Evolutionary conservation across 1,284 basidiomycete genomes (phyloP).

Genomic region (Mrakiaceae sp.): DNA sequence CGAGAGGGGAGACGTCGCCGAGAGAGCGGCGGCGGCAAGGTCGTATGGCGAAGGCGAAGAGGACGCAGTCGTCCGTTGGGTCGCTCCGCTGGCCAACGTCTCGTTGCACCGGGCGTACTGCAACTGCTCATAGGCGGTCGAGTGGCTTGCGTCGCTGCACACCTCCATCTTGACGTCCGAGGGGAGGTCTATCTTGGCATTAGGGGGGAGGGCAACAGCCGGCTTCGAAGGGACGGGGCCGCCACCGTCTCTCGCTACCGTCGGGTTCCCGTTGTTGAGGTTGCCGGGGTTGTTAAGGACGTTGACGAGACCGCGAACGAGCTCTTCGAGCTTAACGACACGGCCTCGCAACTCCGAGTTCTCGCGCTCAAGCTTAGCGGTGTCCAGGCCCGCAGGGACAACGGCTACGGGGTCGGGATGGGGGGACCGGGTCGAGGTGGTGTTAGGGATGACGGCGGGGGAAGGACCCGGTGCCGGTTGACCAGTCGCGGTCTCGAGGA

Average conservation of each 20-base stretch:
- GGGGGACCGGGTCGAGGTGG: neutral
- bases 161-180: neutral
- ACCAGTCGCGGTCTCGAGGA: neutral
- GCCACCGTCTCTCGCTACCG: neutral
- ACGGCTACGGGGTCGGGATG: neutral
- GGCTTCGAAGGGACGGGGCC: neutral
- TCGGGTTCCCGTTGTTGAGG: neutral
- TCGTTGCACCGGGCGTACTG: neutral
- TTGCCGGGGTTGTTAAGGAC: slow-evolving; percentile 1
- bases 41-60: too few species aligned
- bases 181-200: neutral
- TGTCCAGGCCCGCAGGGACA: neutral
- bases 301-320: slow-evolving; percentile 15
- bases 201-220: neutral
- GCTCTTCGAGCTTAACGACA: slow-evolving; percentile 16
- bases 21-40: too few species aligned
- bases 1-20: too few species aligned
- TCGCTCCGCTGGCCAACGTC: too few species aligned
- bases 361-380: slow-evolving; percentile 6
- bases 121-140: neutral
- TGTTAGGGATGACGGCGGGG: neutral
- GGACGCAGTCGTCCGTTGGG: too few species aligned
- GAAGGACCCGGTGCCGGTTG: neutral
- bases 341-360: slow-evolving; percentile 8
- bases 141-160: neutral